These are phyloP conservation scores for Colletotrichum sp. DNA, from an alignment of 2,329 filamentous ascomycete genomes.

Conservation along the genomic window DNA sequence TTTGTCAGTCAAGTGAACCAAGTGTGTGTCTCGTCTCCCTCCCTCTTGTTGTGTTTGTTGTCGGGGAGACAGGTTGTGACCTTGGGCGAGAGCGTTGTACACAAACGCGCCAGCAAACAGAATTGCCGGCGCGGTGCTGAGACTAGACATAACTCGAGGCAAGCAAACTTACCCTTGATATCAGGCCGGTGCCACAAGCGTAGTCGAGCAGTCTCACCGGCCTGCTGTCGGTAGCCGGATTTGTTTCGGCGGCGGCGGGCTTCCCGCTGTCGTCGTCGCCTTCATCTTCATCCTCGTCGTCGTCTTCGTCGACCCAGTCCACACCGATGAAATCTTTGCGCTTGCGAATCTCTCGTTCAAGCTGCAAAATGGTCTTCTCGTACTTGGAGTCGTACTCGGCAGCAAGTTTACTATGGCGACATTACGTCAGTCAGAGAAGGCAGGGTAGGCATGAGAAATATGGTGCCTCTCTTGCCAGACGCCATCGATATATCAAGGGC, in stretches of 20 bases:
- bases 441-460: not conserved
- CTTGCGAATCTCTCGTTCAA: conserved; percentile 59
- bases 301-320: conserved; percentile 52
- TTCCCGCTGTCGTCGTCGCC: conserved; percentile 29
- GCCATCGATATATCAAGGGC: not conserved
- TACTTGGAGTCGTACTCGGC: conserved; percentile 63
- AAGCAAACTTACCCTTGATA: conserved; percentile 61
- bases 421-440: not conserved
- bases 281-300: conserved; percentile 29
- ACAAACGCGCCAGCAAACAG: not conserved
- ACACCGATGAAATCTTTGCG: conserved; percentile 67
- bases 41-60: not conserved
- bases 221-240: not conserved
- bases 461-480: not conserved
- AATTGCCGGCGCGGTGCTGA: not conserved
- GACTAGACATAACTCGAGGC: not conserved
- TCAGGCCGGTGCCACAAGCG: conserved; percentile 74
- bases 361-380: conserved; percentile 53
- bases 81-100: not conserved
- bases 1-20: not conserved
- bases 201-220: conserved; percentile 71
- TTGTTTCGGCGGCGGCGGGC: conserved; percentile 26
- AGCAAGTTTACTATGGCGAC: conserved; percentile 52
- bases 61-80: not conserved
- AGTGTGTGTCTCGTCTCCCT: not conserved